Evolutionary conservation across 177 flowering plant species (phyloP).

Genomic region (Vitis hybrid): DNA sequence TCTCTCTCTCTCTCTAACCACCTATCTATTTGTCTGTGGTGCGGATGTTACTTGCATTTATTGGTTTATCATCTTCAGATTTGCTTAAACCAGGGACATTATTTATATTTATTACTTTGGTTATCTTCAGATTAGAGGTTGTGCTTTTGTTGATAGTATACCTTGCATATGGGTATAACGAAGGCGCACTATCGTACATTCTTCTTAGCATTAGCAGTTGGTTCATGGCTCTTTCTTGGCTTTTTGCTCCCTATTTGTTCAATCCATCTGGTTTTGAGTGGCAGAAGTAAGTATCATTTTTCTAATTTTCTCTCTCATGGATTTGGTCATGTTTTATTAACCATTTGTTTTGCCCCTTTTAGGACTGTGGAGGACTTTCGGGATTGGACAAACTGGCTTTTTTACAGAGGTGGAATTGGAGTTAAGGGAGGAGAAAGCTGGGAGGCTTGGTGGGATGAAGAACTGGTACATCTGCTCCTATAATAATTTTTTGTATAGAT

Average conservation of each 20-base stretch:
- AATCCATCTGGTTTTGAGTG: slow-evolving; percentile 99
- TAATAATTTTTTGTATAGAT: too few species aligned
- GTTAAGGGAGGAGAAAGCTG: slow-evolving; percentile 98
- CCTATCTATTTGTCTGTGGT: background rate
- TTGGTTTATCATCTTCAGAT: background rate
- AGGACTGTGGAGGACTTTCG: slow-evolving; percentile 94
- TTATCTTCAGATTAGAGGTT: slow-evolving; percentile 70
- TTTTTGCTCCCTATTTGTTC: slow-evolving; percentile 94
- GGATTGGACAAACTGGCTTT: slow-evolving; percentile 98
- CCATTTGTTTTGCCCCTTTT: slow-evolving; percentile 10
- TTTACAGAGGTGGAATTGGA: slow-evolving; percentile 97
- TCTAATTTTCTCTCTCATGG: background rate
- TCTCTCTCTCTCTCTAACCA: slow-evolving; percentile 18
- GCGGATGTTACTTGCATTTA: background rate
- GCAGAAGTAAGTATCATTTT: slow-evolving; percentile 71
- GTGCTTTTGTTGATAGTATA: slow-evolving; percentile 77
- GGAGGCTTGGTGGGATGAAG: slow-evolving; percentile 99
- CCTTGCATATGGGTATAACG: slow-evolving; percentile 83
- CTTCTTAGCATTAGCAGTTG: slow-evolving; percentile 94
- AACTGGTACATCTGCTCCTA: slow-evolving; percentile 53
- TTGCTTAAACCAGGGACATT: too few species aligned
- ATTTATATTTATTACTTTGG: slow-evolving; percentile 4
- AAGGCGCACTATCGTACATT: slow-evolving; percentile 70
- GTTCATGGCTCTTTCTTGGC: slow-evolving; percentile 97
- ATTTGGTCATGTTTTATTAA: background rate